phyloP scores from a whole-genome alignment of 768 basidiomycete species.

The Mycena capillaripes region DNA sequence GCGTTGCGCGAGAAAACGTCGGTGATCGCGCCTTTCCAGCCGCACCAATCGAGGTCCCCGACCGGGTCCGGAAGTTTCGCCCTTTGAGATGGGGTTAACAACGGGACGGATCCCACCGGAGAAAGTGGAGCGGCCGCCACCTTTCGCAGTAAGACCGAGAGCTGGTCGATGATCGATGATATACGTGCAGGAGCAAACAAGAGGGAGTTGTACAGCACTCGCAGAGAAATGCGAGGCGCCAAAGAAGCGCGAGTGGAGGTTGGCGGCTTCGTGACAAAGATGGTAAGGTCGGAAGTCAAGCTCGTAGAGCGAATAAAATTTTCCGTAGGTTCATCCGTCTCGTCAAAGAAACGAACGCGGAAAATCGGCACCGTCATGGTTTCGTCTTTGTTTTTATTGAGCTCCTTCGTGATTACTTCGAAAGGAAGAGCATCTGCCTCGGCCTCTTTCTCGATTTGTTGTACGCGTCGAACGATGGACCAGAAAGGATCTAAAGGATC shows the following conservation, averaged over 20 bases:
- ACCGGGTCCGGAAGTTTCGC: slow-evolving; percentile 84
- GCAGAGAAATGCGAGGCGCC: slow-evolving; percentile 82
- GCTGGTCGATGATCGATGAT: slow-evolving; percentile 85
- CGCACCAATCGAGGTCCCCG: slow-evolving; percentile 95
- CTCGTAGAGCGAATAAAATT: slow-evolving; percentile 85
- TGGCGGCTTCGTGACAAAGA: slow-evolving; percentile 86
- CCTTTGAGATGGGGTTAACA: slow-evolving; percentile 81
- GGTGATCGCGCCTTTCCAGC: slow-evolving; percentile 97
- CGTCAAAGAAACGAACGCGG: slow-evolving; percentile 97
- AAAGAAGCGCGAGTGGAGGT: slow-evolving; percentile 77
- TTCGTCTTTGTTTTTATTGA: slow-evolving; percentile 78
- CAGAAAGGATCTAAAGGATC: slow-evolving; percentile 92
- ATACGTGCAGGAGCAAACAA: slow-evolving; percentile 89
- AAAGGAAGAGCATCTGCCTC: slow-evolving; percentile 87
- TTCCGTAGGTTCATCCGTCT: slow-evolving; percentile 81
- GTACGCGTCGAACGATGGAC: slow-evolving; percentile 88
- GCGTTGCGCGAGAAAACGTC: slow-evolving; percentile 95
- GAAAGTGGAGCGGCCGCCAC: slow-evolving; percentile 77
- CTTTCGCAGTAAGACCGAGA: slow-evolving; percentile 82
- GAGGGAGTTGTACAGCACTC: slow-evolving; percentile 94
- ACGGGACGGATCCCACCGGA: slow-evolving; percentile 82
- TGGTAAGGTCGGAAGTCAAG: slow-evolving; percentile 91
- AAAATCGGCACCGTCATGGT: slow-evolving; percentile 79
- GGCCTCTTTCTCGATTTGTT: slow-evolving; percentile 87
- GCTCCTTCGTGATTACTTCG: slow-evolving; percentile 77